Base-by-base conservation (phyloP, 108 stramenopile genomes). In the Phaeodactylum tricornutum region DNA sequence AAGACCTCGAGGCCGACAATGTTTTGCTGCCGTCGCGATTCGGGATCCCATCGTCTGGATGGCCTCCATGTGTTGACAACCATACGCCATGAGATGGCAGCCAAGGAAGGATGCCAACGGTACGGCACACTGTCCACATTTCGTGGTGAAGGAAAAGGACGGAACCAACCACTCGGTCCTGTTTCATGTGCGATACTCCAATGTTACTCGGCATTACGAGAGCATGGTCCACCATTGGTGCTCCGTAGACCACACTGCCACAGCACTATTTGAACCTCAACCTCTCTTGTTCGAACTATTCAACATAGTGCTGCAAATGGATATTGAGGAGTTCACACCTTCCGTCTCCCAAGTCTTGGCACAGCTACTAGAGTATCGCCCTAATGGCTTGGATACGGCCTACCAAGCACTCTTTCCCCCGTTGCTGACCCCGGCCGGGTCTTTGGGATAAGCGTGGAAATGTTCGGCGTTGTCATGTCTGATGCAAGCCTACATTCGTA, bases 321-420 rank as follows among this genome's bases (percentile, higher is more conserved):
- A 98, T 49, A 78, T 91, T 27, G 62, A 63, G n/a, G 96, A 98
- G 67, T 96, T 98, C 53, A 77, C 87, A 15, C 95, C 97, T 0
- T 98, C 97, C 43, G 97, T 98, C 17, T 96, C 97, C 71, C 97
- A 98, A 64, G 59, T 98, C 19, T 68, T 98, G 23, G 94, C 97
- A 0, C 94, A 95, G 59, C 71, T 98, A 4, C 62, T 97, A 51
- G 90, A 90, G 53, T 92, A 77, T 47, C 62, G 90, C 32, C 67
- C 78, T 4, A 63, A 41, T 23, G 80, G 61, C 48, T 33, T 22
- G 77, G 85, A 2, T 53, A 82, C 12, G 78, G 87, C 15, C 62
- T 98, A 94, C 69, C 55, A 55, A 28, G 64, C 55, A 4, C 67
- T 98, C 15, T 92, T 96, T 42, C 57, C 74, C 35, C 87, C 89